Evolutionary conservation across 1,284 basidiomycete species (phyloP).

Genomic region (Ustilago xerochloae): DNA sequence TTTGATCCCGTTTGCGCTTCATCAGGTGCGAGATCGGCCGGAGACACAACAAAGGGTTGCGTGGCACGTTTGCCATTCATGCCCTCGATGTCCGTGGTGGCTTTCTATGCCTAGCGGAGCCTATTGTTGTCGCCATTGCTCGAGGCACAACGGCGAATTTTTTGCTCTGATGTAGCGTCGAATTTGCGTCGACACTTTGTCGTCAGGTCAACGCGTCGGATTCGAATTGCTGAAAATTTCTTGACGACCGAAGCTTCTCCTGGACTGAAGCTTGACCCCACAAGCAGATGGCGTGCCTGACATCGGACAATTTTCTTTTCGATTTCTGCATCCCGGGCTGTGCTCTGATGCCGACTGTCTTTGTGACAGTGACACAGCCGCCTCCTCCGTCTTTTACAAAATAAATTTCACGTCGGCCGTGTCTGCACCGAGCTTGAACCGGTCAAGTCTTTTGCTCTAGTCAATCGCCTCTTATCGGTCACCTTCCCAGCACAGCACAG

Average conservation of each 20-base stretch:
- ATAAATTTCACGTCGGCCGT: not conserved
- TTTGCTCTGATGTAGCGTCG: not conserved
- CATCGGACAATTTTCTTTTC: not conserved
- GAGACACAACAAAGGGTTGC: not conserved
- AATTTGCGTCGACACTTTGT: not conserved
- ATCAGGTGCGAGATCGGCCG: not conserved
- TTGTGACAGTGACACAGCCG: too few relatives aligned
- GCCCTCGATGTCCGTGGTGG: not conserved
- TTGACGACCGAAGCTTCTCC: conserved; percentile 2
- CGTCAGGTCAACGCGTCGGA: not conserved
- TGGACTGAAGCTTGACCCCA: not conserved
- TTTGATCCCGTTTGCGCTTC: not conserved
- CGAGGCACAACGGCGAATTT: not conserved
- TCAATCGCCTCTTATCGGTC: not conserved
- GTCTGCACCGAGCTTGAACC: conserved; percentile 4
- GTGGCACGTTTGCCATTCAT: not conserved
- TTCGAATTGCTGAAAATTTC: not conserved
- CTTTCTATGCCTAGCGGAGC: not conserved
- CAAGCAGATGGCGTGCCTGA: conserved; percentile 1
- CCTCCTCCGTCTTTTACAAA: too few relatives aligned
- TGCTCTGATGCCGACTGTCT: not conserved
- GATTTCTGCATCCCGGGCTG: not conserved
- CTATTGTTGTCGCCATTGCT: not conserved
- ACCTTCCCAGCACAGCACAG: not conserved
- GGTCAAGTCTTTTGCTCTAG: conserved; percentile 2